Conservation (phyloP, 345 rosid genomes). For the Populus simonii region DNA sequence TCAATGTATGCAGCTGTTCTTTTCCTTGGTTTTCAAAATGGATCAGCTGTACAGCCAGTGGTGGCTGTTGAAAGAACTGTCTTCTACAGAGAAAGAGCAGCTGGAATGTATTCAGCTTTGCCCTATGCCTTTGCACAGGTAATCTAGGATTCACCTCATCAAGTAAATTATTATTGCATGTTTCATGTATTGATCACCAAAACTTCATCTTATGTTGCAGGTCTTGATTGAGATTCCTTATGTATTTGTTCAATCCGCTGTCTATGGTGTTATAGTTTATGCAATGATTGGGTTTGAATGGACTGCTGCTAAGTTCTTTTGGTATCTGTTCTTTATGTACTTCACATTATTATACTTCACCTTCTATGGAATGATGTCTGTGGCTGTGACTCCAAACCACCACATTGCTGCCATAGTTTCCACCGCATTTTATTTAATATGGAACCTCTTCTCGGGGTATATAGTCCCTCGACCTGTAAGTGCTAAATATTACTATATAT, state of each 20-base stretch:
- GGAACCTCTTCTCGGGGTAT: constrained; percentile 69
- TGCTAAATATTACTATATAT: too few relatives aligned
- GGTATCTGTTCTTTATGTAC: constrained; percentile 63
- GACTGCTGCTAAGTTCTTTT: constrained; percentile 51
- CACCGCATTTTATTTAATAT: constrained; percentile 41
- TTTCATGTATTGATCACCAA: background rate
- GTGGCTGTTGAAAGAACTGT: constrained; percentile 70
- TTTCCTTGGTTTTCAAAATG: constrained; percentile 66
- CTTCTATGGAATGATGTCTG: constrained; percentile 70
- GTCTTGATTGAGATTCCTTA: constrained; percentile 64
- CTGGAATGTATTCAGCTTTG: constrained; percentile 79
- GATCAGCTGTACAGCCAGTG: constrained; percentile 57
- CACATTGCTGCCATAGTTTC: constrained; percentile 56
- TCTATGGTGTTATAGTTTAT: constrained; percentile 52
- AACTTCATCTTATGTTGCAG: constrained; percentile 17
- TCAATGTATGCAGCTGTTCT: constrained; percentile 71
- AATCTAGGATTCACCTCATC: background rate
- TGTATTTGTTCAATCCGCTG: constrained; percentile 39
- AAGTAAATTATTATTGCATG: background rate
- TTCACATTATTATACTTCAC: constrained; percentile 64
- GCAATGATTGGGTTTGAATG: constrained; percentile 65
- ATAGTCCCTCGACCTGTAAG: constrained; percentile 59
- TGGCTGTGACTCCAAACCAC: constrained; percentile 62
- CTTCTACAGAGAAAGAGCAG: constrained; percentile 74
- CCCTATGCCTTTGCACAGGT: constrained; percentile 78